These are phyloP conservation scores for Sugiyamaella novakii DNA, from an alignment of 1,139 yeast species.

Conservation along the genomic window DNA sequence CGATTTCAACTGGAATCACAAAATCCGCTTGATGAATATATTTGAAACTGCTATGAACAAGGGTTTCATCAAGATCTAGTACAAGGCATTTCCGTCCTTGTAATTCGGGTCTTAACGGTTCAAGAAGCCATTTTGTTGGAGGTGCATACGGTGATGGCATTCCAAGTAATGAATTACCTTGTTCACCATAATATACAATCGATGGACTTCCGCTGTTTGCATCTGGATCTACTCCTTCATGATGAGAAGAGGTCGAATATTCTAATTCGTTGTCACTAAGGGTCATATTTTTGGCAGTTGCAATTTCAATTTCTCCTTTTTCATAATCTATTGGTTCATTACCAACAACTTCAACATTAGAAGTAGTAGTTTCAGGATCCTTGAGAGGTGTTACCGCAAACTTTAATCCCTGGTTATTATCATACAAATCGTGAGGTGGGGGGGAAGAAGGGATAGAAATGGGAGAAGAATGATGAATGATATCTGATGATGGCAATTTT, in stretches of 20 bases:
- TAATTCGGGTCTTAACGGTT: conserved; percentile 51
- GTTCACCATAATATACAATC: conserved; percentile 2
- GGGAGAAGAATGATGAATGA: too few species aligned
- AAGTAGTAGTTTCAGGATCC: not conserved
- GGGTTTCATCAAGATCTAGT: conserved; percentile 91
- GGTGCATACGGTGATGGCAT: conserved; percentile 12
- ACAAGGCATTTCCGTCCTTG: conserved; percentile 78
- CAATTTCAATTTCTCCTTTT: conserved; percentile 5
- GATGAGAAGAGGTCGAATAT: conserved; percentile 11
- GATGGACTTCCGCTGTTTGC: not conserved
- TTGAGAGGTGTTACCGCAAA: too few species aligned
- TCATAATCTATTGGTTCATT: conserved; percentile 8
- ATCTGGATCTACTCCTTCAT: conserved; percentile 8
- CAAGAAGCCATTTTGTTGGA: conserved; percentile 49
- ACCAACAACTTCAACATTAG: not conserved
- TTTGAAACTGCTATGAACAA: conserved; percentile 94
- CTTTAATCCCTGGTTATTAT: too few species aligned
- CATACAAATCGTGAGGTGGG: too few species aligned
- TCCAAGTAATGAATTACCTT: not conserved
- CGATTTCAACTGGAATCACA: conserved; percentile 90
- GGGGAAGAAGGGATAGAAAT: too few species aligned
- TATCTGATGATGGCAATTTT: not conserved
- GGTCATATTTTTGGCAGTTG: not conserved
- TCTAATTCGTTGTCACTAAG: not conserved
- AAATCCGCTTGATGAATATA: conserved; percentile 91